Base-by-base conservation (phyloP, 768 basidiomycete genomes). In the Myochromella boudieri region DNA sequence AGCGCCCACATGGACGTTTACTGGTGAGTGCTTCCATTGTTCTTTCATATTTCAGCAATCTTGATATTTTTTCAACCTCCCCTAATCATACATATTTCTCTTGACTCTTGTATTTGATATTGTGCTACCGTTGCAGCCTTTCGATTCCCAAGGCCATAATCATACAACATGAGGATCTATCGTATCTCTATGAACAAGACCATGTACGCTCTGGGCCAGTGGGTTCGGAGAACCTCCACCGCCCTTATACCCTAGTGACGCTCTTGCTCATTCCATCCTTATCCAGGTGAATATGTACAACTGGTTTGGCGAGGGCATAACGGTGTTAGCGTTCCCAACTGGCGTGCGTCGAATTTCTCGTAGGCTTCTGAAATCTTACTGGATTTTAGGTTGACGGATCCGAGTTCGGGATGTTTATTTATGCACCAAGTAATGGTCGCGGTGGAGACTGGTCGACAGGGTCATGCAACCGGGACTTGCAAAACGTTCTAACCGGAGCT, bases 81-180 rank as follows among this genome's bases (percentile, higher is more conserved):
- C n/a, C n/a, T n/a, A n/a, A n/a, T n/a, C n/a, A n/a, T n/a, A n/a
- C n/a, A n/a, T n/a, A n/a, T n/a, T n/a, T n/a, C n/a, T n/a, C n/a
- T n/a, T n/a, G n/a, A n/a, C n/a, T n/a, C n/a, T n/a, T n/a, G n/a
- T n/a, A n/a, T n/a, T n/a, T n/a, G n/a, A n/a, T n/a, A n/a, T n/a
- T n/a, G n/a, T n/a, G n/a, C 10, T 4, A 22, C 25, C 5, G 12
- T 28, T 20, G 22, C 32, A 78, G 76, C 39, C 61, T 71, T 1
- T 70, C 64, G 1, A 55, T 81, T 9, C 68, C 73, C 1, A 61
- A 62, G 28, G 54, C 64, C 15, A 43, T 56, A 17, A 70, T 82
- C 52, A 52, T 64, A 36, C 56, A 62, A 33, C 73, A 81, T 52
- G 63, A 71, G 4, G 60, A 70, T 36, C 64, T 78, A 3, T 54